Base-by-base conservation (phyloP, 352 stramenopile species). In the Globisporangium uncinulatum region DNA sequence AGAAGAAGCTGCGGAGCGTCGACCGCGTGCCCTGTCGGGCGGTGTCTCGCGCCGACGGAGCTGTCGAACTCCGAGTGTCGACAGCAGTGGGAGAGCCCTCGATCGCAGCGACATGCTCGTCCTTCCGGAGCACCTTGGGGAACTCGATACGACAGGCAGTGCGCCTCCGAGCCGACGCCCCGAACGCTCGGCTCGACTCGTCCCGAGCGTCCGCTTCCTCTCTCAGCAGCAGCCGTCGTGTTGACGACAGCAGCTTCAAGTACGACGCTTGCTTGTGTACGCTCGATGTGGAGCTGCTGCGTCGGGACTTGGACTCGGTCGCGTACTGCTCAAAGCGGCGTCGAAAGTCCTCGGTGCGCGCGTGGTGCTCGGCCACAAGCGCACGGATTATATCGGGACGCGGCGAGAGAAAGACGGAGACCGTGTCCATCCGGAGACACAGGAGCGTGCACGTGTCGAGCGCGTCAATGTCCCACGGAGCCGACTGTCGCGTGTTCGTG, bases 381-480 rank as follows among this genome's bases (percentile, higher is more conserved):
- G 76, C 62, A 24, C 70, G 72, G 32, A 86, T 66, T 45, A 87
- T 73, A 15, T 79, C 74, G 21, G 72, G 72, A 6, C 61, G 59
- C 7, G 76, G 66, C 41, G 73, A 63, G 17, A 89, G 60, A 56
- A 87, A 87, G 54, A 84, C 74, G 21, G 74, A 83, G 46, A 87
- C 73, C 14, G 73, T 83, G 63, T 87, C 76, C 54, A 66, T 67
- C 6, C 72, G 67, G 1, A 89, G 55, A 47, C 79, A 89, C 0
- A 86, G 54, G 43, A 92, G 52, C n/a, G 65, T 69, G 39, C 74
- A 88, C n/a, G 65, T 69, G 37, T 80, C 72, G 8, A 89, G 66
- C 2, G 81, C 69, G 42, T 88, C 69, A 44, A 92, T 65, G 31
- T 87, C 72, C 75, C 79, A 87, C 0, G 72, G 74, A 14, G 76